Conservation (phyloP, 176 grass and related monocot species). For the Cenchrus americanus region DNA sequence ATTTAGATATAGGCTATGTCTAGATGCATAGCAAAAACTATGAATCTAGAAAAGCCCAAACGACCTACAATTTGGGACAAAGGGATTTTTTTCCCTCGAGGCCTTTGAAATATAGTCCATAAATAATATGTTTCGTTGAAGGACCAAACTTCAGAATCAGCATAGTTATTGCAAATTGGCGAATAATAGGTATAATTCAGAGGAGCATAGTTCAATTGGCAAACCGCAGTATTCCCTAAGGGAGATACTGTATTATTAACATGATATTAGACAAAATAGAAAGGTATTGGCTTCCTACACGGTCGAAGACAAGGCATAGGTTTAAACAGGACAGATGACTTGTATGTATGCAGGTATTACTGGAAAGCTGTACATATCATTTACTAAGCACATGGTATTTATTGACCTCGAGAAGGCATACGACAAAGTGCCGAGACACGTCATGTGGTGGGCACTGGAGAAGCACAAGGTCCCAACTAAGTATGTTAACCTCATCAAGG, state of each 20-base stretch:
- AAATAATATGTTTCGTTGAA: conserved; percentile 18
- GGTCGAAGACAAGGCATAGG: not conserved
- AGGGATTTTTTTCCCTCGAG: not conserved
- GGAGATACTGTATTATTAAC: not conserved
- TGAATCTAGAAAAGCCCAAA: no score
- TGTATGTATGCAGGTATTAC: not conserved
- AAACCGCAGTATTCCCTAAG: not conserved
- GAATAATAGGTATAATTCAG: not conserved
- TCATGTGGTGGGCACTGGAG: no score
- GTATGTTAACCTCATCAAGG: no score
- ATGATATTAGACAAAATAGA: not conserved
- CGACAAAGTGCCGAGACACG: no score
- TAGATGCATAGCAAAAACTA: no score
- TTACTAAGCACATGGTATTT: no score
- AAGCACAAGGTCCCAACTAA: no score
- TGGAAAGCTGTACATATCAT: conserved; percentile 12
- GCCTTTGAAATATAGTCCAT: not conserved
- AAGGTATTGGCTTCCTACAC: not conserved
- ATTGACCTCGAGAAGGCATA: no score
- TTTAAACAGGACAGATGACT: not conserved
- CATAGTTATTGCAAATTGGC: not conserved
- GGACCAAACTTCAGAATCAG: conserved; percentile 15
- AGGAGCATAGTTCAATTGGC: not conserved
- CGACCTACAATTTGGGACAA: no score
- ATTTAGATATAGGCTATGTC: no score